Percentiles rank a stretch among this genome's conserved stretches.
These are phyloP conservation scores for Rhynchosporium secalis DNA, from an alignment of 2,329 filamentous ascomycete genomes.

Conservation along the genomic window DNA sequence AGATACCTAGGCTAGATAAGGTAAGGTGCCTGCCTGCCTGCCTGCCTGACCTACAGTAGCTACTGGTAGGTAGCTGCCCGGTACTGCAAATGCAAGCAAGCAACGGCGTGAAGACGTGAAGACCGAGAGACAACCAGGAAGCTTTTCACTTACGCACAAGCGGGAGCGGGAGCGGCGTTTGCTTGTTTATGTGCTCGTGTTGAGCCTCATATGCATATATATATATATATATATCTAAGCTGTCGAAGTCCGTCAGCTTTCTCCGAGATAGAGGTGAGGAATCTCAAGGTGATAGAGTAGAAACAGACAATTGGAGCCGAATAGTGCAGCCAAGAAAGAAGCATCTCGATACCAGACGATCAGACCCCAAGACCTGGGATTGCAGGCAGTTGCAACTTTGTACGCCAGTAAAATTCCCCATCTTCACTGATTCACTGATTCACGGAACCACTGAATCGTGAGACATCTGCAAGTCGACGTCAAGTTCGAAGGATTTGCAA, in stretches of 20 bases:
- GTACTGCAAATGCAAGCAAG: background rate
- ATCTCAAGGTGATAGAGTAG: no score
- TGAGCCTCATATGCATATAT: constrained; percentile 19
- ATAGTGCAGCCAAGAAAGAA: no score
- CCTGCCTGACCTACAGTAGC: no score
- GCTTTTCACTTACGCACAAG: constrained; percentile 4
- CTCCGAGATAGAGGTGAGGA: background rate
- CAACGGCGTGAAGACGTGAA: constrained; percentile 15
- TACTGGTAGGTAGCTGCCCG: no score
- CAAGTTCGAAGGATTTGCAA: constrained; percentile 6
- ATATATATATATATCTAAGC: no score
- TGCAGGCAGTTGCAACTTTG: constrained; percentile 1
- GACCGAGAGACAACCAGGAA: constrained; percentile 15
- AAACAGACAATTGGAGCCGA: no score
- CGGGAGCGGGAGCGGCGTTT: constrained; percentile 16
- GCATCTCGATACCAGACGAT: no score
- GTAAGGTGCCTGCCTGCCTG: no score
- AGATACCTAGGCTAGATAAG: no score
- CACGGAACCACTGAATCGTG: background rate
- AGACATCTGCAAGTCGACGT: constrained; percentile 19
- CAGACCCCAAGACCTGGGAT: constrained; percentile 4
- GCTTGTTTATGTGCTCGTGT: constrained; percentile 12
- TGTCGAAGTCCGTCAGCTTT: background rate
- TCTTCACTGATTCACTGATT: background rate
- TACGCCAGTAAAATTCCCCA: constrained; percentile 17